Conservation (phyloP, 225 moss, liverwort and hornwort species). For the Rhytidiadelphus loreus region DNA sequence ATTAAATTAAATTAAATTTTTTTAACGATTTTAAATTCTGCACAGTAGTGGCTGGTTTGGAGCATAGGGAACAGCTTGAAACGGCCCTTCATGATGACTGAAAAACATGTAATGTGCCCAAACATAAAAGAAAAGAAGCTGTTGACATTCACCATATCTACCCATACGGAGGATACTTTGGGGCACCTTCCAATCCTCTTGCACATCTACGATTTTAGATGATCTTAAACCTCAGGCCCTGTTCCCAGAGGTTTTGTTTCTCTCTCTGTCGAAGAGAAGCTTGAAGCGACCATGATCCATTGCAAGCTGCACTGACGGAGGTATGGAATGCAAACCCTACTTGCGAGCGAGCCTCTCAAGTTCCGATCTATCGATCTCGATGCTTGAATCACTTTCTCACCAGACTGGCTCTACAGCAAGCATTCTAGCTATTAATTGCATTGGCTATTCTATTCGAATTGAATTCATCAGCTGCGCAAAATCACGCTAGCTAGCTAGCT, state of each 20-base stretch:
- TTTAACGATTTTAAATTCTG: too few species aligned
- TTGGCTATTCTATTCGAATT: too few species aligned
- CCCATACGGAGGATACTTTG: neutral
- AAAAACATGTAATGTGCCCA: too few species aligned
- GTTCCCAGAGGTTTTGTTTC: too few species aligned
- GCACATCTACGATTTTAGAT: neutral
- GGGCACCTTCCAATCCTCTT: neutral
- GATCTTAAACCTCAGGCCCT: neutral
- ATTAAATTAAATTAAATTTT: too few species aligned
- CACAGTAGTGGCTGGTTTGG: too few species aligned
- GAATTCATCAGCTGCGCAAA: neutral
- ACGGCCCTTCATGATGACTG: too few species aligned
- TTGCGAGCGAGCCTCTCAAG: neutral
- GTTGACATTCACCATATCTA: neutral
- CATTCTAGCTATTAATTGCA: neutral
- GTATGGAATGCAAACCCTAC: neutral
- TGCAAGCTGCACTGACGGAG: neutral
- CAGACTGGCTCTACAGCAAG: neutral
- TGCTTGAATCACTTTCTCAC: neutral
- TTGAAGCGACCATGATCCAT: neutral
- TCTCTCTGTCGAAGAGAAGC: neutral
- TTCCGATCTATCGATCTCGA: neutral
- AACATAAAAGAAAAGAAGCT: neutral
- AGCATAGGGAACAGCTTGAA: too few species aligned
- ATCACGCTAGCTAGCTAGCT: neutral